phyloP scores from a whole-genome alignment of 805 yeast genomes.

The Scheffersomyces coipomensis region DNA sequence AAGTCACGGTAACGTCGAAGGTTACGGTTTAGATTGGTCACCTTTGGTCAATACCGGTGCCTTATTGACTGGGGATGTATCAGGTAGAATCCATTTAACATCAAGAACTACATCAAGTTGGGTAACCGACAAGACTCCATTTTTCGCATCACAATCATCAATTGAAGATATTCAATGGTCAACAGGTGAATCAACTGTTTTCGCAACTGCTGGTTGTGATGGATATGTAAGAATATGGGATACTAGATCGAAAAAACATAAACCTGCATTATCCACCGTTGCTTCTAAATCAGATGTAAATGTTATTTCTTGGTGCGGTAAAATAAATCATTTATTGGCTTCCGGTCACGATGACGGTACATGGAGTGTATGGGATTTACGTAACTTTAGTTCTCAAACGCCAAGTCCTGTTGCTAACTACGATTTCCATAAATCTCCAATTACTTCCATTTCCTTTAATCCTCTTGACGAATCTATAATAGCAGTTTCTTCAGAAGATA shows the following conservation, averaged over 20 bases:
- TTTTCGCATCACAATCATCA: constrained; percentile 65
- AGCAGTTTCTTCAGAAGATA: constrained; percentile 95
- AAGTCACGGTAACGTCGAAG: constrained; percentile 93
- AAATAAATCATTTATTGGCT: constrained; percentile 83
- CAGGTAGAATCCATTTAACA: constrained; percentile 81
- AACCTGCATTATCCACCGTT: constrained; percentile 80
- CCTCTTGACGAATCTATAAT: constrained; percentile 94
- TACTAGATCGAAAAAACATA: constrained; percentile 87
- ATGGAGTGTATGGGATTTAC: constrained; percentile 98
- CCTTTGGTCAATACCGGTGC: constrained; percentile 80
- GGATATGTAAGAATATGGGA: constrained; percentile 96
- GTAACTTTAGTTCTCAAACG: constrained; percentile 61
- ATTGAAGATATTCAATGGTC: constrained; percentile 98
- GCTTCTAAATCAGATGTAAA: constrained; percentile 87
- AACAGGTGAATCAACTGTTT: constrained; percentile 85
- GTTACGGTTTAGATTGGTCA: constrained; percentile 97
- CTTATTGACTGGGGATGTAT: constrained; percentile 81
- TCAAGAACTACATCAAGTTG: constrained; percentile 74
- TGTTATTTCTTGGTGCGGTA: constrained; percentile 93
- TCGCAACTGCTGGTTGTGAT: constrained; percentile 92
- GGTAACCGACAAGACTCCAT: constrained; percentile 85
- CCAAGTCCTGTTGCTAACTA: constrained; percentile 90
- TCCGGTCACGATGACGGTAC: constrained; percentile 96
- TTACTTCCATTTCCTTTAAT: constrained; percentile 91
- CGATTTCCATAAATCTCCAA: constrained; percentile 90